Percentiles rank a stretch among this genome's conserved stretches.
phyloP scores from a whole-genome alignment of 139 green algal genomes.

The Chlamydomonas schloesseri region DNA sequence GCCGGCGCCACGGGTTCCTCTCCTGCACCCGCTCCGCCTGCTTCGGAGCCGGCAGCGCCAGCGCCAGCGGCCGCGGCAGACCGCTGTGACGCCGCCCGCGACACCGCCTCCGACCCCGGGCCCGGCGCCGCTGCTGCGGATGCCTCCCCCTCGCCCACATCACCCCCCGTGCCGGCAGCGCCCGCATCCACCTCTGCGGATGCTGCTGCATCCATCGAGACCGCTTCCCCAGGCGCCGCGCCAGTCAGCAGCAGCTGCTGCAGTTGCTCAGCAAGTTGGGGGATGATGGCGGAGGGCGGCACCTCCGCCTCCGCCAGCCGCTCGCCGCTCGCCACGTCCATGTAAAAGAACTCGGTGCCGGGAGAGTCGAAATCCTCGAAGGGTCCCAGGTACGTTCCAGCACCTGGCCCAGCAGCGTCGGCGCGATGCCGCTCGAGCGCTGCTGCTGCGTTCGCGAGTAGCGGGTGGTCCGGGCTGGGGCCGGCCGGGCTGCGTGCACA shows the following conservation, averaged over 20 bases:
- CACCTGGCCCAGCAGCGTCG: neutral
- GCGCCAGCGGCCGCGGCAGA: too few relatives aligned
- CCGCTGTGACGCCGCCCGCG: too few relatives aligned
- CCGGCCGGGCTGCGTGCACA: too few relatives aligned
- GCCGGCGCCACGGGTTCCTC: neutral
- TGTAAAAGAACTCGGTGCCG: conserved; percentile 15
- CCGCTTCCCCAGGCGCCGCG: neutral
- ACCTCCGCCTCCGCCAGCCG: neutral
- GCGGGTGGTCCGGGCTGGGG: neutral
- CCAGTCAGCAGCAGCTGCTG: neutral
- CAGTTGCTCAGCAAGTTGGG: neutral
- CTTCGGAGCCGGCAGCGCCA: too few relatives aligned
- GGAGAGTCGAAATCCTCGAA: conserved; percentile 26
- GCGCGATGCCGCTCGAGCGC: neutral
- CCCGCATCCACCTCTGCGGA: neutral
- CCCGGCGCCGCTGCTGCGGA: neutral
- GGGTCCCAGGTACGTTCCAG: neutral
- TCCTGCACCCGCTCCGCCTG: too few relatives aligned
- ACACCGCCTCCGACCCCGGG: too few relatives aligned
- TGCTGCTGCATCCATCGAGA: neutral
- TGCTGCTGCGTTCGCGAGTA: neutral
- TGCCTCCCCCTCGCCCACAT: neutral
- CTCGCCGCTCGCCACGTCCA: conserved; percentile 1
- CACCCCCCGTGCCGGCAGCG: neutral
- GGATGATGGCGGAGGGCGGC: neutral